phyloP scores from a whole-genome alignment of 1,284 basidiomycete species.

The Agaricales sp. region DNA sequence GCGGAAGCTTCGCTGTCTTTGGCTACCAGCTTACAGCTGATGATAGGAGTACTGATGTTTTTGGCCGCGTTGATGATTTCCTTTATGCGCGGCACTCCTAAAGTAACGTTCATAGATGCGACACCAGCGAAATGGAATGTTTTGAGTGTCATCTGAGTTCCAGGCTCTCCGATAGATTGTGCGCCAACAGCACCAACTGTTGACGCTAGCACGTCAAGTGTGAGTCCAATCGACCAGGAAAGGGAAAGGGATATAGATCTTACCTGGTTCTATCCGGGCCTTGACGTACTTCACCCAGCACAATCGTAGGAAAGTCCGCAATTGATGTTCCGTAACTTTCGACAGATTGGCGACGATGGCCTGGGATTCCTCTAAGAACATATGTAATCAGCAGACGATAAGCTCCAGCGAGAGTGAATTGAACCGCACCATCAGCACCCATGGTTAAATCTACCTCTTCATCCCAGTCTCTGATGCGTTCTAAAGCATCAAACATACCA shows the following conservation, averaged over 20 bases:
- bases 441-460: conserved; percentile 68
- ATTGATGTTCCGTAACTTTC: conserved; percentile 81
- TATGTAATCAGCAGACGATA: not conserved
- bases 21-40: conserved; percentile 89
- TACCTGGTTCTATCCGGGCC: conserved; percentile 90
- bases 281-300: conserved; percentile 91
- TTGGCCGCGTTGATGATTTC: conserved; percentile 99
- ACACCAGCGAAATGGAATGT: conserved; percentile 99
- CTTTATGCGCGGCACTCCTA: conserved; percentile 99
- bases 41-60: conserved; percentile 95
- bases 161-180: conserved; percentile 98
- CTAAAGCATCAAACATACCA: conserved; percentile 80
- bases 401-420: not conserved
- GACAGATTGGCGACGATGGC: conserved; percentile 81
- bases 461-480: conserved; percentile 71
- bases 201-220: conserved; percentile 47
- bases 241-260: conserved; percentile 7
- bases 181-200: conserved; percentile 98
- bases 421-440: conserved; percentile 55
- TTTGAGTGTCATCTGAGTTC: conserved; percentile 99
- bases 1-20: conserved; percentile 83
- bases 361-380: conserved; percentile 43
- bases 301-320: conserved; percentile 73
- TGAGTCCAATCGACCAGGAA: not conserved
- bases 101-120: conserved; percentile 99